Evolutionary conservation across 139 green algal species (phyloP), one percentile per base, ranked within the genome.

Genomic region (Marvania coccoides): DNA sequence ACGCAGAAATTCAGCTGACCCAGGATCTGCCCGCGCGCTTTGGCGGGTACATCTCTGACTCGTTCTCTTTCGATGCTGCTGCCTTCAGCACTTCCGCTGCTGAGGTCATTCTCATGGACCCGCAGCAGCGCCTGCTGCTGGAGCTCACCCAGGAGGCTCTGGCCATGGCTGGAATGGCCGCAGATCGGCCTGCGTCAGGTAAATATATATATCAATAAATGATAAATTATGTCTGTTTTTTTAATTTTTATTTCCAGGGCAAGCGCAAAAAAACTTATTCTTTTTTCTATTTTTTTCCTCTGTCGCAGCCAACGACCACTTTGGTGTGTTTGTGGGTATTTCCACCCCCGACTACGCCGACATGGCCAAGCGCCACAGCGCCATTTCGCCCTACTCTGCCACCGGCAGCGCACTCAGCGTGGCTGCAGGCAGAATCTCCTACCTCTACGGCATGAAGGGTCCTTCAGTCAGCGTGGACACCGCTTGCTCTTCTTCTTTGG

Each of bases 401-500:
- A 55, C 69, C 14, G 73, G 75, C 54, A 75, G 51, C 38, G 75
- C 64, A 8, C 28, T 92, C 31, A 84, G 73, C 60, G 82, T 88
- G 15, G 74, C 79, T 10, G 60, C 68, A 13, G 81, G 81, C 24
- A 63, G 81, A 0, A 13, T 88, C 19, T 71, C 78, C 1, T 88
- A 71, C 65, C 61, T 64, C 19, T 83, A 74, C 53, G 76, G 70
- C 12, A 37, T 84, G 5, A 69, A 65, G 6, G 71, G 71, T 6
- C 62, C 72, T 26, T 13, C 58, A 45, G 62, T 84, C 6, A 76
- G 56, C 15, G 56, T 84, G 12, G 80, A 86, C 45, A 35, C 34
- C 1, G 88, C 87, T 28, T 92, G 86, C 74, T 89, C 81, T 0
- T 87, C 81, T 12, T 89, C 81, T 6, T 58, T 96, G 26, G 85